Percentiles rank a stretch among this genome's conserved stretches.
These are phyloP conservation scores for Phytophthora citricola DNA, from an alignment of 352 stramenopile species.

Conservation along the genomic window DNA sequence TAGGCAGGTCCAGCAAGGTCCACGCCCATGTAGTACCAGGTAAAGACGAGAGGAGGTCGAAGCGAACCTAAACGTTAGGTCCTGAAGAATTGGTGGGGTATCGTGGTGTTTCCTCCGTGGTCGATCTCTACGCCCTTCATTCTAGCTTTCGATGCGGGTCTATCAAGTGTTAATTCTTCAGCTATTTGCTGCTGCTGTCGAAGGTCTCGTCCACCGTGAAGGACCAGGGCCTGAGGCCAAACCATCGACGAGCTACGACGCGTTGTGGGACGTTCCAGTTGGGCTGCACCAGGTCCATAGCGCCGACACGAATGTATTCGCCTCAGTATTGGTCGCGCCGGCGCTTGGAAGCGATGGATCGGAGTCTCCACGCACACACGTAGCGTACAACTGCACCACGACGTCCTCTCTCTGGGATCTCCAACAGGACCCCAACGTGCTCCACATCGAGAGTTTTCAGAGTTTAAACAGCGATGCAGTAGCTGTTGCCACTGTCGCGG, in stretches of 20 bases:
- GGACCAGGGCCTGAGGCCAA: background rate
- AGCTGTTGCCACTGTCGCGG: background rate
- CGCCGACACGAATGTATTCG: slow-evolving; percentile 14
- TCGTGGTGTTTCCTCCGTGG: background rate
- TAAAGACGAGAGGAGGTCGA: slow-evolving; percentile 1
- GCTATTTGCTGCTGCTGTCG: background rate
- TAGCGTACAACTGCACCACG: slow-evolving; percentile 32
- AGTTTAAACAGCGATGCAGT: background rate
- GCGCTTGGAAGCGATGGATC: background rate
- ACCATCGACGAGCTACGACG: slow-evolving; percentile 15
- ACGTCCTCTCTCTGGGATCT: slow-evolving; percentile 27
- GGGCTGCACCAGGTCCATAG: slow-evolving; percentile 11
- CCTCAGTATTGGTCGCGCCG: slow-evolving; percentile 13
- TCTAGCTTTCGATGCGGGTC: slow-evolving; percentile 1
- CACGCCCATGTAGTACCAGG: background rate
- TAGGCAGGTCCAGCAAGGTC: too few relatives aligned
- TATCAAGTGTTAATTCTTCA: background rate
- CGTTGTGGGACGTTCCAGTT: background rate
- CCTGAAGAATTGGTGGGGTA: background rate
- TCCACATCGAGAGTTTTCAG: slow-evolving; percentile 12
- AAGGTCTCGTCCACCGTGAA: slow-evolving; percentile 13
- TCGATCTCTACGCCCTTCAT: background rate
- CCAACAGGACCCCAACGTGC: slow-evolving; percentile 17
- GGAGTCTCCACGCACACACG: slow-evolving; percentile 15
- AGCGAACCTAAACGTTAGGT: background rate